A percentile compares a stretch with the other conserved stretches of the same genome.
Conservation (phyloP, 192 early-diverging fungal genomes). For the Rhizophagus sp. region DNA sequence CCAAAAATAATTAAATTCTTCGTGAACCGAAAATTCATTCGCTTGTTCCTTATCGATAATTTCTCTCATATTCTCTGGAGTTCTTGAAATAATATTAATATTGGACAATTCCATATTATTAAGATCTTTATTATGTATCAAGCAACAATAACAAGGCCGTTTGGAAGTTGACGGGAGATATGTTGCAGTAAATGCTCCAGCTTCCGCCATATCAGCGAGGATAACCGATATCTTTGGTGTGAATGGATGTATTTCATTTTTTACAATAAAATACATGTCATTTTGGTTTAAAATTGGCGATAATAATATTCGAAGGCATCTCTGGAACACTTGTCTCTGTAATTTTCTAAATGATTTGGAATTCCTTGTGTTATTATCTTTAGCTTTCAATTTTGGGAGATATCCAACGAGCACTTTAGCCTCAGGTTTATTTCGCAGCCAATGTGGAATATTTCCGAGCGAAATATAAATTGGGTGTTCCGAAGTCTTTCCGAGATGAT, state of each 20-base stretch:
- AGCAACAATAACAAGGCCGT: not conserved
- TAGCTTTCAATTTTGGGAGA: not conserved
- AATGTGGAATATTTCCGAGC: not conserved
- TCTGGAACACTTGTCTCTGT: not conserved
- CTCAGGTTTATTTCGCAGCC: not conserved
- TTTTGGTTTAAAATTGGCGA: not conserved
- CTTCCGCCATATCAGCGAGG: not conserved
- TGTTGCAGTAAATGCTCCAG: not conserved
- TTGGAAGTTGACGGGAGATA: not conserved
- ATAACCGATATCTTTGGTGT: not conserved
- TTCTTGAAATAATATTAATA: not conserved
- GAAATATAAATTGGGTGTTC: slow-evolving; percentile 2
- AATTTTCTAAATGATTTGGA: not conserved
- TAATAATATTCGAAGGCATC: not conserved
- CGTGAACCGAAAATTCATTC: not conserved
- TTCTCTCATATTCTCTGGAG: not conserved
- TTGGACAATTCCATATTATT: not conserved
- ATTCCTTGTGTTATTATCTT: not conserved
- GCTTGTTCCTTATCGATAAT: not conserved
- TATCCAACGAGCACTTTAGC: not conserved
- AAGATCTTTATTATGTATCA: not conserved
- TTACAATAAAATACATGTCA: not conserved
- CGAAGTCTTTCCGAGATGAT: not conserved
- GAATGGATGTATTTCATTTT: not conserved
- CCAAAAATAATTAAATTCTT: not conserved